phyloP scores from a whole-genome alignment of 176 grass and related monocot genomes.

The Sorghum bicolor region Sorghum_bicolor_NCBIv3 NC_012879.2:1393501-1394000 shows the following conservation, averaged over 20 bases:
- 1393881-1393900: conserved; percentile 72
- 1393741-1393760: not conserved
- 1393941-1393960: conserved; percentile 88
- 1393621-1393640: not conserved
- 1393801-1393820: conserved; percentile 38
- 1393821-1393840: conserved; percentile 58
- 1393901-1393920: conserved; percentile 84
- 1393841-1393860: conserved; percentile 73
- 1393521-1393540: not conserved
- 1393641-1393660: not conserved
- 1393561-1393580: not conserved
- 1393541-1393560: not conserved
- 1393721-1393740: not conserved
- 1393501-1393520: not conserved
- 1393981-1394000: conserved; percentile 82
- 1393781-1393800: not conserved
- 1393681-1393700: not conserved
- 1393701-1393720: not conserved
- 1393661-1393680: not conserved
- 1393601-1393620: not conserved
- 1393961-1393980: conserved; percentile 65
- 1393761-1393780: not conserved
- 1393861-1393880: conserved; percentile 83
- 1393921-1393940: conserved; percentile 90
- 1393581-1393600: not conserved